Evolutionary conservation across 345 rosid species (phyloP), one percentile per base, ranked within the genome.

Genomic region (Eucalyptus urophylla): DNA sequence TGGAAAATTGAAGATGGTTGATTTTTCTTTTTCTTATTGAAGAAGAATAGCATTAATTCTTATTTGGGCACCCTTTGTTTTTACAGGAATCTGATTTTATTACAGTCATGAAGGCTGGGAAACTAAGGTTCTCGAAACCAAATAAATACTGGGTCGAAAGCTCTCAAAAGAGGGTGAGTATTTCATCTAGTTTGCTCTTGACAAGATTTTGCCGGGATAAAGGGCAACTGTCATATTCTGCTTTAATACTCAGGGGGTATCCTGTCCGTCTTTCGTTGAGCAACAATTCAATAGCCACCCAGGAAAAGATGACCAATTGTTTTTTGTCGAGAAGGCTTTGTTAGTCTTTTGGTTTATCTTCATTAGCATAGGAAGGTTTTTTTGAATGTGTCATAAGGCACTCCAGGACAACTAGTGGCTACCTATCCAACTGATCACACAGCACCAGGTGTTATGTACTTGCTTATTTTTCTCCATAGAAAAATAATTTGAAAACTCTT

Each of bases 91-190:
- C 90, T 88, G 98, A 96, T 92, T 91, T 92, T 54, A 94, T 97
- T 88, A 91, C 95, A 86, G 99, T 94, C 27, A 92, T 92, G 90
- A 96, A 94, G 90, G 96, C 97, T 56, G 99, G 99, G 88, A 95
- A 94, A 88, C 92, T 97, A 62, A 93, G 92, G 90, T 94, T 93
- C 92, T 92, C 95, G 1, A 97, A 93, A 92, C 99, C 96, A 49
- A 95, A 94, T 90, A 96, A 95, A 90, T 96, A 94, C 54, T 95
- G 98, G 98, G 93, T 95, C 33, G 96, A 97, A 92, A 93, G 91
- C 92, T 96, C 98, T 53, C 98, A 96, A 85, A 96, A 95, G 93
- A 93, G 99, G 96, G 99, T 97, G 88, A 90, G 94, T 89, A 45
- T 33, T 53, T 45, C 43, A 40, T 40, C 54, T 37, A 40, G 88